phyloP scores from a whole-genome alignment of 2,329 filamentous ascomycete species.

The Pseudogymnoascus sp. region DNA sequence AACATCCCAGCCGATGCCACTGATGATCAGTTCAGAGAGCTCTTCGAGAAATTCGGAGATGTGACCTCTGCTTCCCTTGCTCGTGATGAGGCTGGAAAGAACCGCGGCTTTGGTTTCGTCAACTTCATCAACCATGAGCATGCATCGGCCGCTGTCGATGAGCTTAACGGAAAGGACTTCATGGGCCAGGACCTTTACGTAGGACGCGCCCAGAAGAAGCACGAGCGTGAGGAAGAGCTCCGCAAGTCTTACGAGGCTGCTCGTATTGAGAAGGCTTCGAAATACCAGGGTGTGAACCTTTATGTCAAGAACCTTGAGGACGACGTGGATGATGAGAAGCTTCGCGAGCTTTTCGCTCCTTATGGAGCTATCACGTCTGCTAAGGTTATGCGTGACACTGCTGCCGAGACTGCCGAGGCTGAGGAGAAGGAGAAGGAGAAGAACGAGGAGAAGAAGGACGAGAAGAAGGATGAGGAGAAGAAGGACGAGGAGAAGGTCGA shows the following conservation, averaged over 20 bases:
- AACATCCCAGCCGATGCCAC: conserved; percentile 80
- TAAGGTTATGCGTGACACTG: conserved; percentile 95
- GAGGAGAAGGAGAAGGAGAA: conserved; percentile 39
- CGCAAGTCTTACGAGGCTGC: conserved; percentile 98
- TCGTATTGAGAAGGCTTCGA: conserved; percentile 95
- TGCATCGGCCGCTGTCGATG: conserved; percentile 78
- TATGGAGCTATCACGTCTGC: conserved; percentile 96
- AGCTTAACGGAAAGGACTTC: conserved; percentile 87
- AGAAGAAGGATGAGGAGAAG: conserved; percentile 33
- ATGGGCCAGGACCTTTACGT: conserved; percentile 95
- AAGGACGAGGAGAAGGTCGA: conserved; percentile 32
- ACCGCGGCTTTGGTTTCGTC: conserved; percentile 91
- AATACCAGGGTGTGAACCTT: conserved; percentile 98
- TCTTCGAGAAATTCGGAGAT: conserved; percentile 87
- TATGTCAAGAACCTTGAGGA: conserved; percentile 99
- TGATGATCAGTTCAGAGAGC: conserved; percentile 87
- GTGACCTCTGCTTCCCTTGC: conserved; percentile 94
- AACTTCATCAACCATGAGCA: conserved; percentile 91
- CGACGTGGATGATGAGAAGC: conserved; percentile 95
- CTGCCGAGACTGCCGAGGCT: conserved; percentile 42
- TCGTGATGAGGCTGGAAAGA: conserved; percentile 82
- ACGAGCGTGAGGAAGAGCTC: conserved; percentile 98
- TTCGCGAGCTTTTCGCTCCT: conserved; percentile 83
- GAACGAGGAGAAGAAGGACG: conserved; percentile 49
- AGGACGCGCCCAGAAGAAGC: conserved; percentile 98